Evolutionary conservation across 768 basidiomycete species (phyloP), one percentile per base, ranked within the genome.

Genomic region (Tulasnella sp.): DNA sequence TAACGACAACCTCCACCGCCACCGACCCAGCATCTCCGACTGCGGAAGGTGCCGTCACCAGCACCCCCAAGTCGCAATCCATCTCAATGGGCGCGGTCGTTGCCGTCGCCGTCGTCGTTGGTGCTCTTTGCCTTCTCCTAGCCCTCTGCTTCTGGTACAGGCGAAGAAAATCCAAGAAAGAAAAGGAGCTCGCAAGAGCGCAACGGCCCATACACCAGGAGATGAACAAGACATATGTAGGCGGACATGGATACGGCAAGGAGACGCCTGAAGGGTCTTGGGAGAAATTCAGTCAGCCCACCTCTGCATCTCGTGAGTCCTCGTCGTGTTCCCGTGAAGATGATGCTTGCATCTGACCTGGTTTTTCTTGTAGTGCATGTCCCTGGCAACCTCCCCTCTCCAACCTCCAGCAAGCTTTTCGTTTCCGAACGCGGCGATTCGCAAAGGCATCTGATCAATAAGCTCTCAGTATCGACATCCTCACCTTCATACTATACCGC

Each of bases 251-350:
- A 31, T 60, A 73, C 72, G 42, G 69, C 40, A 73, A 46, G 50
- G 72, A 73, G 7, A 73, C 42, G 72, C 7, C 54, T n/a, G 78
- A 79, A 28, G 78, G 24, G 14, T 16, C 69, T 40, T 79, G 54
- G 58, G 78, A 79, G 54, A 69, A 79, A 28, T 79, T 79, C 37
- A 79, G 58, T 20, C 50, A 79, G 44, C 37, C 76, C 28, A 28
- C 37, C 20, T 54, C 44, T 18, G 31, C 40, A 31, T 58, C 46
- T 74, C 41, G 78, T 79, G 41, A 24, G 78, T 74, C 11, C 40
- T 40, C n/a, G 24, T 72, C 34, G 16, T 79, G 22, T 18, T 34
- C 6, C n/a, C 31, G n/a, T 34, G 41, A n/a, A n/a, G n/a, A 54
- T 6, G 31, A 31, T 8, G n/a, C 31, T 42, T 20, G 9, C n/a